A percentile compares a stretch with the other conserved stretches of the same genome.
Conservation (phyloP, 23 red algal species). For the Pyropia haitanensis region DNA sequence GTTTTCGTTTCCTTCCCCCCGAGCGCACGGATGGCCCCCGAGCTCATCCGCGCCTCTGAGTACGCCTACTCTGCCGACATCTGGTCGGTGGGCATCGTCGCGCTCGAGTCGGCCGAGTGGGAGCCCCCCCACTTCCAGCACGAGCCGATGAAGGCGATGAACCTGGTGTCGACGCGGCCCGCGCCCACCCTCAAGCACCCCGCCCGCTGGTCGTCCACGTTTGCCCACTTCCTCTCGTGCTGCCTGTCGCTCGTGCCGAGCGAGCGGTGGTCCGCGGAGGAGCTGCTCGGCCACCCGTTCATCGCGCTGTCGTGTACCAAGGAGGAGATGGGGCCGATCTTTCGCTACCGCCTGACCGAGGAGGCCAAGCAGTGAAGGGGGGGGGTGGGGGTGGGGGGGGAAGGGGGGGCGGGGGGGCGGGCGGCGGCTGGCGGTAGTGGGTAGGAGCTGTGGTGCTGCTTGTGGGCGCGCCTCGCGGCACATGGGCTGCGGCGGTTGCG, state of each 20-base stretch:
- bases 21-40: constrained; percentile 91
- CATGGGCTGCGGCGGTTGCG: too few species aligned
- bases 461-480: too few species aligned
- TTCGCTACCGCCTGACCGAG: too few species aligned
- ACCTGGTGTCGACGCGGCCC: constrained; percentile 74
- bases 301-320: constrained; percentile 9
- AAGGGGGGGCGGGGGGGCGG: too few species aligned
- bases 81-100: constrained; percentile 88
- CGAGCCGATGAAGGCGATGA: constrained; percentile 87
- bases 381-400: too few species aligned
- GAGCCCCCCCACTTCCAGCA: constrained; percentile 78
- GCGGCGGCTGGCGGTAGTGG: too few species aligned
- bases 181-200: constrained; percentile 60
- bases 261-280: constrained; percentile 45
- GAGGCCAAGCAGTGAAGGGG: too few species aligned
- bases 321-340: constrained; percentile 6
- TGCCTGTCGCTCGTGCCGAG: constrained; percentile 73
- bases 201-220: constrained; percentile 45
- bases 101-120: constrained; percentile 88
- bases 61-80: constrained; percentile 95
- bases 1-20: neutral
- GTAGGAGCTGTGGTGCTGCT: too few species aligned
- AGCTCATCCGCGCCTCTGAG: constrained; percentile 71
- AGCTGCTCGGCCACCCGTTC: constrained; percentile 84
- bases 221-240: constrained; percentile 70